Base-by-base conservation (phyloP, 83 land plant genomes). In the Picea abies region DNA sequence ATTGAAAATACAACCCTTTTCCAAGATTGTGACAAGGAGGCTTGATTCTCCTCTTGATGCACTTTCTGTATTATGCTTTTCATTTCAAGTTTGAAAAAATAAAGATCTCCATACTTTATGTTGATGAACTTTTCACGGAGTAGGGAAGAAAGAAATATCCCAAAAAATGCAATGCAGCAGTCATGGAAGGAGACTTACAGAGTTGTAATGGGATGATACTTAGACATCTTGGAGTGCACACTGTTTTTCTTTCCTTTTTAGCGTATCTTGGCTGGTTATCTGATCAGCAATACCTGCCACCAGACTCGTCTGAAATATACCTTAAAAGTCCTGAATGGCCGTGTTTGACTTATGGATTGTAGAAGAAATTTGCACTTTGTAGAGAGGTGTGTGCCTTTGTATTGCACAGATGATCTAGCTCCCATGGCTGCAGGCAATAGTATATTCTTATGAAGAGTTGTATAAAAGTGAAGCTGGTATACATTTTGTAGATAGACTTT, bases 371-470 rank as follows among this genome's bases (percentile, higher is more conserved):
- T 73, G 77, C 37, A 73, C 77, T 73, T n/a, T 73, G 77, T 73
- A 41, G 77, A 73, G 56, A 73, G 77, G 77, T 47, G 77, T 73
- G 60, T 56, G 60, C 47, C n/a, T 73, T 39, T 73, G 77, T 73
- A 73, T 73, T 49, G 22, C 77, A n/a, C 77, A 44, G 47, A 70
- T 70, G 77, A n/a, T 73, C 77, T n/a, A 41, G 77, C 26, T 41
- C n/a, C 60, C 58, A 41, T 73, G 25, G 58, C 77, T 44, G 58
- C 77, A 37, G 77, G 77, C 77, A n/a, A 9, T 73, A 44, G 77
- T 73, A 73, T 73, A 73, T 73, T 73, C 77, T 73, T 41, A 73
- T 73, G 77, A 73, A 73, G 77, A 73, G 77, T 44, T 73, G 77
- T 73, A 73, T 73, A 73, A 52, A 73, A 73, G 58, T 73, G 77